These are phyloP conservation scores for Tillandsia fasciculata DNA, from an alignment of 176 grass and related monocot species.

Conservation along the genomic window DNA sequence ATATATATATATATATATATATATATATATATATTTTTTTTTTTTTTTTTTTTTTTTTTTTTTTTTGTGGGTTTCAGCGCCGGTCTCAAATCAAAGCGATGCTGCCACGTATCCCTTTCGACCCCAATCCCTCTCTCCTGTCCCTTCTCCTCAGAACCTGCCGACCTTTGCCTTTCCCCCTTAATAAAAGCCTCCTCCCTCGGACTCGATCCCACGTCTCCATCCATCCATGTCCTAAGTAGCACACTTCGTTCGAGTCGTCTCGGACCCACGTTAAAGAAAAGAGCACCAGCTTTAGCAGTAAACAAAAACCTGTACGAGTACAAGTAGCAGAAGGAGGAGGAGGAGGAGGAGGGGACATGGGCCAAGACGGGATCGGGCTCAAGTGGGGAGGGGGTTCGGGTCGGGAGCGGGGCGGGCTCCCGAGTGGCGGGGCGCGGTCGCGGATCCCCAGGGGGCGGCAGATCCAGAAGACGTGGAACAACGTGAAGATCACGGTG, in stretches of 20 bases:
- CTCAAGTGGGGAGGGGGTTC: constrained; percentile 8
- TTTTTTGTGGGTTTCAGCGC: not conserved
- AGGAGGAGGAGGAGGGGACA: not conserved
- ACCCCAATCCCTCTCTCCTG: not conserved
- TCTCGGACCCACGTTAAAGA: too few species aligned
- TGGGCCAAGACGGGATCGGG: not conserved
- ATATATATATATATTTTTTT: too few species aligned
- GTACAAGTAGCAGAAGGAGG: not conserved
- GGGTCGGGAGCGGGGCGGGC: not conserved
- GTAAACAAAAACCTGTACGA: not conserved
- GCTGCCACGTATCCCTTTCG: not conserved
- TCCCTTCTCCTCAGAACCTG: not conserved
- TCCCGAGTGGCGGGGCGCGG: constrained; percentile 15
- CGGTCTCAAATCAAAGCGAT: not conserved
- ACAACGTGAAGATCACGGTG: constrained; percentile 62
- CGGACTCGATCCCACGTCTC: not conserved
- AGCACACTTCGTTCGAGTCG: too few species aligned
- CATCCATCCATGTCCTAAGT: too few species aligned
- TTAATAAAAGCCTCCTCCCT: not conserved
- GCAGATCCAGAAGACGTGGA: constrained; percentile 38
- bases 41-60: too few species aligned
- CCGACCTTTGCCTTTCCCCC: not conserved
- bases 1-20: too few species aligned
- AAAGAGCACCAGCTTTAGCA: too few species aligned
- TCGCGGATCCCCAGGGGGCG: constrained; percentile 14